These are phyloP conservation scores for Sporothrix pallida DNA, from an alignment of 2,329 filamentous ascomycete species.

Conservation along the genomic window DNA sequence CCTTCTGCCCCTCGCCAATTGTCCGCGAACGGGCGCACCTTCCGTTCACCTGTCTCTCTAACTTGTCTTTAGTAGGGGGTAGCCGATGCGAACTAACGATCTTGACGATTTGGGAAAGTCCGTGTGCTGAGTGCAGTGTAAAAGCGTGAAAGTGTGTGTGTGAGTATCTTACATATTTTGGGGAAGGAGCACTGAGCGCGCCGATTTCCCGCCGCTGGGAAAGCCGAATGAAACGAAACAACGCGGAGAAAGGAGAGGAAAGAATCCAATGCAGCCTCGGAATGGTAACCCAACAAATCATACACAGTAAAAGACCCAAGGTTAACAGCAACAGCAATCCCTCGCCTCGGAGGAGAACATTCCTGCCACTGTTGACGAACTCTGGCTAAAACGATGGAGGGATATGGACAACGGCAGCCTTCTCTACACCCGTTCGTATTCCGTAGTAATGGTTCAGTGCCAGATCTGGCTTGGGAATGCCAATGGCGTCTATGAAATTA, in stretches of 20 bases:
- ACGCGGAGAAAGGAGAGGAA: not conserved
- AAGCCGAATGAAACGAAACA: slow-evolving; percentile 10
- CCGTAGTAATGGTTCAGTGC: not conserved
- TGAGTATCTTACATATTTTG: not conserved
- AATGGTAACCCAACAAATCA: not conserved
- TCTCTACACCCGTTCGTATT: not conserved
- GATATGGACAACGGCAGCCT: not conserved
- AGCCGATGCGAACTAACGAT: not conserved
- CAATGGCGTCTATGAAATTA: slow-evolving; percentile 7
- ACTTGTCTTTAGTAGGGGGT: not conserved
- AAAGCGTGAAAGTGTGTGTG: not conserved
- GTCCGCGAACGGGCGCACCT: slow-evolving; percentile 8
- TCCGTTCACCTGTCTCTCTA: not conserved
- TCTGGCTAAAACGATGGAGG: not conserved
- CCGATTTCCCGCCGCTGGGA: slow-evolving; percentile 11
- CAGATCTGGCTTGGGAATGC: slow-evolving; percentile 2
- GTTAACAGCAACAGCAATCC: not conserved
- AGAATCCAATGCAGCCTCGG: not conserved
- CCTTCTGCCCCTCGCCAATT: not conserved
- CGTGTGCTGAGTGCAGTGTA: not conserved
- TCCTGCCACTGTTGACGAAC: slow-evolving; percentile 8
- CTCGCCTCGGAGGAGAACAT: slow-evolving; percentile 4
- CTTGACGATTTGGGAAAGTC: slow-evolving; percentile 22
- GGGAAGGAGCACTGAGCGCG: not conserved
- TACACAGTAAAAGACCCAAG: not conserved